Percentiles rank a stretch among this genome's conserved stretches.
Conservation (phyloP, 2,329 filamentous ascomycete species). For the Gyromitra esculenta region DNA sequence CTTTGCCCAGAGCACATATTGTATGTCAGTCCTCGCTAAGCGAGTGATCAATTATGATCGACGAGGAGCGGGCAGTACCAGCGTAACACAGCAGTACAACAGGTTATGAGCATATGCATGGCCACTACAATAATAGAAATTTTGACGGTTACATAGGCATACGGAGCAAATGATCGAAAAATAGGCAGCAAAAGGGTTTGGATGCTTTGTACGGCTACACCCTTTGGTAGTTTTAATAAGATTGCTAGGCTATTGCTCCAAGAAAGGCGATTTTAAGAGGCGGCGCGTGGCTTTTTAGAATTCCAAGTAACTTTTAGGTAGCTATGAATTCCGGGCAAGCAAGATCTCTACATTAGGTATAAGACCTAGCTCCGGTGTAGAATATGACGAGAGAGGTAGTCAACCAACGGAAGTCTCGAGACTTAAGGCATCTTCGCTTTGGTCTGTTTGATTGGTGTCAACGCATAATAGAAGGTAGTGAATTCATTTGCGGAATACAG, state of each 20-base stretch:
- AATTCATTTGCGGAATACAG: neutral
- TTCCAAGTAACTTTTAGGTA: neutral
- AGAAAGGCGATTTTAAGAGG: too few relatives aligned
- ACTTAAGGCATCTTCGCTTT: too few relatives aligned
- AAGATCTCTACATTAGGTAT: neutral
- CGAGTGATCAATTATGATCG: conserved; percentile 1
- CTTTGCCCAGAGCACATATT: neutral
- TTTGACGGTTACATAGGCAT: neutral
- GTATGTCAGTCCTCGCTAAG: neutral
- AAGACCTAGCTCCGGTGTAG: neutral
- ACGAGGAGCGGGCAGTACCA: neutral
- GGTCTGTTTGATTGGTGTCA: too few relatives aligned
- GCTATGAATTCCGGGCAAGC: neutral
- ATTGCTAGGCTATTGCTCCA: too few relatives aligned
- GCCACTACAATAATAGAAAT: neutral
- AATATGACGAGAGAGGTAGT: too few relatives aligned
- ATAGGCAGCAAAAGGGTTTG: neutral
- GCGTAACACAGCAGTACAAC: neutral
- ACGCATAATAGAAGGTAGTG: too few relatives aligned
- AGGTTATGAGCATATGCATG: neutral
- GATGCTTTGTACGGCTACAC: neutral
- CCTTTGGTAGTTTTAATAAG: neutral
- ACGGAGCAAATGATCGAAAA: neutral
- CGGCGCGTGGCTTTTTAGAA: neutral
- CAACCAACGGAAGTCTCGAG: too few relatives aligned